Evolutionary conservation across 192 early-diverging fungal species (phyloP).

Genomic region (Gigaspora rosea): DNA sequence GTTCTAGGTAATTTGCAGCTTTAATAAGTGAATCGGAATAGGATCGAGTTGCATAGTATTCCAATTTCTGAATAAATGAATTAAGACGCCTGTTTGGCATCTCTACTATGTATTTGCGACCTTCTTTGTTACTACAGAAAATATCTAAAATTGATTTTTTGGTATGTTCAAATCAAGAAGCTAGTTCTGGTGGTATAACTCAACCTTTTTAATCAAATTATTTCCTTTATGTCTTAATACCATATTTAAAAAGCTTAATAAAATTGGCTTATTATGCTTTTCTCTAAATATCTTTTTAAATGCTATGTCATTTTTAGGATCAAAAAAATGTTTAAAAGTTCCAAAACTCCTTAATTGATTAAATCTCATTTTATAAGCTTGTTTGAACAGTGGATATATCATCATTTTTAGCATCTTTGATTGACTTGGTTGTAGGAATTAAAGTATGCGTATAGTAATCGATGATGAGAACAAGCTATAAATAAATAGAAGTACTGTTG

Average conservation of each 20-base stretch:
- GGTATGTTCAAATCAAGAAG: neutral
- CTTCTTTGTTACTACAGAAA: neutral
- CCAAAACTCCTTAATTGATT: neutral
- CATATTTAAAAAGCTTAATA: conserved; percentile 8
- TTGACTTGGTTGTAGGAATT: no score
- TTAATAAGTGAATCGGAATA: neutral
- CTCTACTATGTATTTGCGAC: neutral
- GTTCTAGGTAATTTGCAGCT: neutral
- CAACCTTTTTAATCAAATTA: conserved; percentile 6
- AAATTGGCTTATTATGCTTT: neutral
- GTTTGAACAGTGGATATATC: neutral
- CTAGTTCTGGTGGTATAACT: neutral
- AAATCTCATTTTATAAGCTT: neutral
- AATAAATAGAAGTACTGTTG: no score
- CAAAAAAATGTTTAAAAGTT: neutral
- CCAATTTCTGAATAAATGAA: neutral
- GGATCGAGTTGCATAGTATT: neutral
- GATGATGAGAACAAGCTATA: no score
- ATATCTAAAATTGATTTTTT: conserved; percentile 7
- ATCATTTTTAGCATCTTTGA: neutral
- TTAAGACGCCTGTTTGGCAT: neutral
- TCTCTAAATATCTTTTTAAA: conserved; percentile 12
- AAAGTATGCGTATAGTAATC: no score
- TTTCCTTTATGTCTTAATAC: neutral
- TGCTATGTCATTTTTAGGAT: neutral